These are phyloP conservation scores for Musa acuminata DNA, from an alignment of 176 grass and related monocot species.

Conservation along the genomic window DNA sequence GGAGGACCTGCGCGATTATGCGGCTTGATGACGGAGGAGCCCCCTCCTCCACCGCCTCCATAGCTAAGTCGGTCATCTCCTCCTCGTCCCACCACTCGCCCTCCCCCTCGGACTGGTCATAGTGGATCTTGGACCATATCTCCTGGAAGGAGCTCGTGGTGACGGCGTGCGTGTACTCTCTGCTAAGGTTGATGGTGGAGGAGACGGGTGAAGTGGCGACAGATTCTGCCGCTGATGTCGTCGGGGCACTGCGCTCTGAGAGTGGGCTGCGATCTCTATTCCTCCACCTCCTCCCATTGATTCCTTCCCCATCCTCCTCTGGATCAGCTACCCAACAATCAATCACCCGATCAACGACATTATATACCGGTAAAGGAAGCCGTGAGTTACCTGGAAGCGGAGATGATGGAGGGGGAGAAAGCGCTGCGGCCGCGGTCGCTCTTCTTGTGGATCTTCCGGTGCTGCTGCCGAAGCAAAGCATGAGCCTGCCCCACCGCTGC, in stretches of 20 bases:
- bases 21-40: not conserved
- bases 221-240: slow-evolving; percentile 17
- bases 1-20: slow-evolving; percentile 45
- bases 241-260: not conserved
- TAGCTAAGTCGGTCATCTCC: not conserved
- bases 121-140: slow-evolving; percentile 78
- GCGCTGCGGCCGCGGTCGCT: no score
- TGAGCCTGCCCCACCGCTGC: not conserved
- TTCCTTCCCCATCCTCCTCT: not conserved
- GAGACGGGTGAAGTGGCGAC: slow-evolving; percentile 14
- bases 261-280: not conserved
- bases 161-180: slow-evolving; percentile 58
- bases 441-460: not conserved
- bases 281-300: not conserved
- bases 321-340: not conserved
- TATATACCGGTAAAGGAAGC: not conserved
- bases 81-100: slow-evolving; percentile 11
- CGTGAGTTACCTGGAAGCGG: not conserved
- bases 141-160: slow-evolving; percentile 79
- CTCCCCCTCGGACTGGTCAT: not conserved
- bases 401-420: no score
- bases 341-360: not conserved
- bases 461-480: not conserved
- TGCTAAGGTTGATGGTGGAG: slow-evolving; percentile 71
- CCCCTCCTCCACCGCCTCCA: not conserved